A percentile compares a stretch with the other conserved stretches of the same genome.
Conservation (phyloP, 1,139 yeast genomes). For the Hemisphaericaspora subhashii region DNA sequence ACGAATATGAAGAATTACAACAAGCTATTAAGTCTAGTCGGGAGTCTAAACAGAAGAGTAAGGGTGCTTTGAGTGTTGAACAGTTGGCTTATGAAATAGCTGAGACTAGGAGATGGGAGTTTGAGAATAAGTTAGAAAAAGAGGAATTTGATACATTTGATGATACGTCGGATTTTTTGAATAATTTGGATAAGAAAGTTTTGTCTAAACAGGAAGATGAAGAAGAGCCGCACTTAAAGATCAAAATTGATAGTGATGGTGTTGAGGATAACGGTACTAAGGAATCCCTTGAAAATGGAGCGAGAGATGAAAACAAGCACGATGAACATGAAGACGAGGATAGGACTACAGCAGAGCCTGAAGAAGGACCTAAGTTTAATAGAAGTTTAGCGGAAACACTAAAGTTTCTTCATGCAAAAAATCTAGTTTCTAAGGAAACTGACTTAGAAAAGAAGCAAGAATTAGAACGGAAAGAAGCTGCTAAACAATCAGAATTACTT, state of each 20-base stretch:
- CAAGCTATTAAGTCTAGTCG: slow-evolving; percentile 41
- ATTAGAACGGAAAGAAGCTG: slow-evolving; percentile 27
- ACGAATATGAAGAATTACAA: slow-evolving; percentile 51
- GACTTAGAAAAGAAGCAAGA: slow-evolving; percentile 15
- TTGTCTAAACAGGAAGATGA: slow-evolving; percentile 3
- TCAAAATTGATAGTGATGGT: not conserved
- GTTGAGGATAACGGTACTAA: slow-evolving; percentile 5
- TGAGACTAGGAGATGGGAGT: slow-evolving; percentile 27
- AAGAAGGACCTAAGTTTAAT: slow-evolving; percentile 25
- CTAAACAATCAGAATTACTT: slow-evolving; percentile 33
- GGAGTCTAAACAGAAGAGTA: slow-evolving; percentile 32
- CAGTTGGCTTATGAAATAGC: slow-evolving; percentile 49
- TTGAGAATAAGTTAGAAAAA: slow-evolving; percentile 29
- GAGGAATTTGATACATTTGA: slow-evolving; percentile 43
- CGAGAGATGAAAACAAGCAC: not conserved
- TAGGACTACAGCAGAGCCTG: slow-evolving; percentile 7
- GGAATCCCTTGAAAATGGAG: slow-evolving; percentile 2
- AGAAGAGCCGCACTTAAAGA: not conserved
- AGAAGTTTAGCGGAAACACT: slow-evolving; percentile 62
- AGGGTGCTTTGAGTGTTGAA: slow-evolving; percentile 37
- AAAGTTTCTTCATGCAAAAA: slow-evolving; percentile 48
- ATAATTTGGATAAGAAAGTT: slow-evolving; percentile 24
- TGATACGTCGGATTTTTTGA: slow-evolving; percentile 60
- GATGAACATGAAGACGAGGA: slow-evolving; percentile 5
- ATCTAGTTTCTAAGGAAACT: slow-evolving; percentile 27